Evolutionary conservation across 306 rosid species (phyloP).

Genomic region (Fragaria vesca): DNA sequence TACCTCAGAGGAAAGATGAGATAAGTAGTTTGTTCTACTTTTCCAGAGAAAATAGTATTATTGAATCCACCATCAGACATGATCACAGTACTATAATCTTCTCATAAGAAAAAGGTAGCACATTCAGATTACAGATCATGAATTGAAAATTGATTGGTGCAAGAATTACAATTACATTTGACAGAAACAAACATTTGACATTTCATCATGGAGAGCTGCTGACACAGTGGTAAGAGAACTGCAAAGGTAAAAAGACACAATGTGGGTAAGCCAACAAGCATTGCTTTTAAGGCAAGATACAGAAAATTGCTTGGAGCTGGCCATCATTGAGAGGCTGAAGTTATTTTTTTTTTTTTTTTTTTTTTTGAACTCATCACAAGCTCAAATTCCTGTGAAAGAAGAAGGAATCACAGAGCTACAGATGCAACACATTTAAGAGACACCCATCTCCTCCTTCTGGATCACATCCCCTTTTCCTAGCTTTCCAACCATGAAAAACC

Average conservation of each 20-base stretch:
- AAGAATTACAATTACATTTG: background rate
- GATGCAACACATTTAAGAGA: conserved; percentile 42
- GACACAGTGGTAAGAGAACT: conserved; percentile 20
- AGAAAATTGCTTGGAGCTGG: conserved; percentile 43
- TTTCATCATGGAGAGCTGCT: conserved; percentile 13
- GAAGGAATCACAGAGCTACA: conserved; percentile 30
- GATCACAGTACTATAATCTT: background rate
- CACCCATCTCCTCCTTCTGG: conserved; percentile 43
- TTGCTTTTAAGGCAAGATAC: conserved; percentile 39
- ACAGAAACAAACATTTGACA: conserved; percentile 11
- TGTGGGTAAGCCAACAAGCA: conserved; percentile 29
- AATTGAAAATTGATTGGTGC: background rate
- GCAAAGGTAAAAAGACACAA: conserved; percentile 30
- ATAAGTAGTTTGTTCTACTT: background rate
- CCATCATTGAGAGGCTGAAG: conserved; percentile 20
- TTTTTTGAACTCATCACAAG: background rate
- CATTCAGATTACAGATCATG: background rate
- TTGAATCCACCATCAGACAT: background rate
- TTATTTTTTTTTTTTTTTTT: background rate
- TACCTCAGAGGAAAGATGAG: background rate
- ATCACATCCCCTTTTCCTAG: conserved; percentile 31
- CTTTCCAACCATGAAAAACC: conserved; percentile 39
- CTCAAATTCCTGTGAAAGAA: conserved; percentile 23
- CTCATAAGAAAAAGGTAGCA: background rate
- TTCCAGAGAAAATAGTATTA: background rate